phyloP scores from a whole-genome alignment of 1,284 basidiomycete genomes.

The Pseudozyma tsukubaensis region DNA sequence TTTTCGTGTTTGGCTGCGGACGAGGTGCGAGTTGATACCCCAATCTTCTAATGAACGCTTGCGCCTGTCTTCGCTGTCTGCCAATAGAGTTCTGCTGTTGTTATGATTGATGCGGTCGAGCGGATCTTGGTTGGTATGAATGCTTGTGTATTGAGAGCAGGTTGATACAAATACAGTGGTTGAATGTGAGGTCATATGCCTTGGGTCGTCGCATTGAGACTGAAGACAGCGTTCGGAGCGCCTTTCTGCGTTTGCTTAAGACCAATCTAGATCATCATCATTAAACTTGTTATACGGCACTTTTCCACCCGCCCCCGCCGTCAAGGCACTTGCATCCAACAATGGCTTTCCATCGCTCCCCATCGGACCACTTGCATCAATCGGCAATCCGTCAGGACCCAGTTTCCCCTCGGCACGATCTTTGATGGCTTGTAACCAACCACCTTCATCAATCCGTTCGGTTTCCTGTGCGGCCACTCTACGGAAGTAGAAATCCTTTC shows the following conservation, averaged over 20 bases:
- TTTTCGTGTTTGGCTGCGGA: not conserved
- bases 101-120: not conserved
- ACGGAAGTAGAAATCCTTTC: constrained; percentile 72
- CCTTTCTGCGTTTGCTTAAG: constrained; percentile 17
- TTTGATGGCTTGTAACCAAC: constrained; percentile 53
- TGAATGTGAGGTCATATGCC: not conserved
- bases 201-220: not conserved
- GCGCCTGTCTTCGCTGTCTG: not conserved
- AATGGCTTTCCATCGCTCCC: constrained; percentile 35
- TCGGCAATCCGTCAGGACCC: constrained; percentile 39
- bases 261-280: constrained; percentile 65
- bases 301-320: not conserved
- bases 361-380: constrained; percentile 22
- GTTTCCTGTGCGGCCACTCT: constrained; percentile 44
- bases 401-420: constrained; percentile 49
- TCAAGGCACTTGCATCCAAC: constrained; percentile 21
- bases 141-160: not conserved
- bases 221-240: not conserved
- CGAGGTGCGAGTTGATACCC: constrained; percentile 17
- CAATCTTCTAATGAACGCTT: constrained; percentile 5
- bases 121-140: not conserved
- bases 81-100: not conserved
- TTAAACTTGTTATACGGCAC: constrained; percentile 46
- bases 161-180: constrained; percentile 8
- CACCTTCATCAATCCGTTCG: constrained; percentile 63